phyloP scores from a whole-genome alignment of 768 basidiomycete species.

The Podaxis carcinomalis region DNA sequence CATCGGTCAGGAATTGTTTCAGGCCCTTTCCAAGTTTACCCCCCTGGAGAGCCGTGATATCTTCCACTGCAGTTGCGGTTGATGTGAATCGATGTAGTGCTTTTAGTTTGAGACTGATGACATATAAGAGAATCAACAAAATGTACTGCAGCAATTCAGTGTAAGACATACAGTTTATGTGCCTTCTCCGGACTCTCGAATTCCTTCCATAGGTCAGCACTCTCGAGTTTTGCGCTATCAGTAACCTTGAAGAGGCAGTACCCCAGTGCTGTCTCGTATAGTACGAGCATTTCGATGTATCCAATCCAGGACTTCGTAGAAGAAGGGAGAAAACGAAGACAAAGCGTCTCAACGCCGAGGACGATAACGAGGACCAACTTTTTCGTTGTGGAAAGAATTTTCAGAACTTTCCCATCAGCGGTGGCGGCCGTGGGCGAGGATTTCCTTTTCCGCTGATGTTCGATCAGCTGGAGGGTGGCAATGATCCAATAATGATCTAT shows the following conservation, averaged over 20 bases:
- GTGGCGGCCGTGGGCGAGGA: constrained; percentile 22
- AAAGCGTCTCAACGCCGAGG: constrained; percentile 13
- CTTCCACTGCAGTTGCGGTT: constrained; percentile 95
- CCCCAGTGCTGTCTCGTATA: constrained; percentile 94
- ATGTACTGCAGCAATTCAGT: not conserved
- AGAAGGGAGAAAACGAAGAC: not conserved
- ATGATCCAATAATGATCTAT: not conserved
- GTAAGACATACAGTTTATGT: constrained; percentile 74
- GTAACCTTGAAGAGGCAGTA: constrained; percentile 98
- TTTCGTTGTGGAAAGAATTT: constrained; percentile 27
- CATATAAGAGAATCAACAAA: constrained; percentile 11
- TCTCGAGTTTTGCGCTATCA: constrained; percentile 82
- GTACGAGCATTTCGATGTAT: constrained; percentile 73
- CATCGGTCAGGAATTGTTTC: constrained; percentile 88
- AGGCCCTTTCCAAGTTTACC: constrained; percentile 92
- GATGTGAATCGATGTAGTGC: constrained; percentile 95
- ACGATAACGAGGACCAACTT: constrained; percentile 18
- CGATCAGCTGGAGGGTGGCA: not conserved
- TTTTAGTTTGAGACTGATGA: constrained; percentile 80
- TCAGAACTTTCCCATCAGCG: constrained; percentile 24
- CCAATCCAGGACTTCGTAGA: constrained; percentile 6
- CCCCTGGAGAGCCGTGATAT: constrained; percentile 87
- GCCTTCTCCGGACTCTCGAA: constrained; percentile 92
- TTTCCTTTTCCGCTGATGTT: constrained; percentile 12
- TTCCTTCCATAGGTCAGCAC: constrained; percentile 84